phyloP scores from a whole-genome alignment of 306 rosid species.

The Pterocarpus macrocarpus region DNA sequence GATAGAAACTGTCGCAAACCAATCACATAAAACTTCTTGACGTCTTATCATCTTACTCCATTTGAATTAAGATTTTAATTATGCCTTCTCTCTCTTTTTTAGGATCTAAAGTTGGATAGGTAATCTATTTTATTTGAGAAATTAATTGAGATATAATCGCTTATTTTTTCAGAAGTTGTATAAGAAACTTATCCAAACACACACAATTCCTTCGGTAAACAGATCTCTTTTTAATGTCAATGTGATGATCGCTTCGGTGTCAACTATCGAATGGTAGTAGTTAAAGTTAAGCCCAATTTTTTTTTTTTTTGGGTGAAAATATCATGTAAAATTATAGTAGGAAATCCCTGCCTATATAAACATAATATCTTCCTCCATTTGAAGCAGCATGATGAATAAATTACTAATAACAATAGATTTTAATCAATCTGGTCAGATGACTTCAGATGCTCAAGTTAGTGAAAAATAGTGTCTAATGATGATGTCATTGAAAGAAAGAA shows the following conservation, averaged over 20 bases:
- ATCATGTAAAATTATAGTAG: too few relatives aligned
- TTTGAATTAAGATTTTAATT: background rate
- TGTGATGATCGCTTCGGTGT: too few relatives aligned
- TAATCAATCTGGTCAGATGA: background rate
- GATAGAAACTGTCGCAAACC: conserved; percentile 22
- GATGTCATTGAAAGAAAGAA: background rate
- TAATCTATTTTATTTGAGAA: background rate
- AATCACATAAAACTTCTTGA: background rate
- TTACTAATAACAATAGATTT: background rate
- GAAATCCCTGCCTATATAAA: background rate
- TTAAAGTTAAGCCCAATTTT: too few relatives aligned
- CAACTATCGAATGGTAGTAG: too few relatives aligned
- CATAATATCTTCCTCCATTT: background rate
- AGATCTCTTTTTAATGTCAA: too few relatives aligned
- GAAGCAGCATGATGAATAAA: background rate
- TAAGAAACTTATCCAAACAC: too few relatives aligned
- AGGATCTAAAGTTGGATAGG: background rate
- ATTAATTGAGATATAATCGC: background rate
- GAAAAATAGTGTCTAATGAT: background rate
- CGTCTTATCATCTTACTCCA: background rate
- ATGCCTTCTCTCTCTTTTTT: background rate
- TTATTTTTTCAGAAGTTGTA: too few relatives aligned
- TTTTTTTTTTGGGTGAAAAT: too few relatives aligned
- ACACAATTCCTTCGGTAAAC: too few relatives aligned
- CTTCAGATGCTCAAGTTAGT: background rate